Evolutionary conservation across 2,329 filamentous ascomycete genomes (phyloP).

Genomic region (Dactylellina leptospora): DNA sequence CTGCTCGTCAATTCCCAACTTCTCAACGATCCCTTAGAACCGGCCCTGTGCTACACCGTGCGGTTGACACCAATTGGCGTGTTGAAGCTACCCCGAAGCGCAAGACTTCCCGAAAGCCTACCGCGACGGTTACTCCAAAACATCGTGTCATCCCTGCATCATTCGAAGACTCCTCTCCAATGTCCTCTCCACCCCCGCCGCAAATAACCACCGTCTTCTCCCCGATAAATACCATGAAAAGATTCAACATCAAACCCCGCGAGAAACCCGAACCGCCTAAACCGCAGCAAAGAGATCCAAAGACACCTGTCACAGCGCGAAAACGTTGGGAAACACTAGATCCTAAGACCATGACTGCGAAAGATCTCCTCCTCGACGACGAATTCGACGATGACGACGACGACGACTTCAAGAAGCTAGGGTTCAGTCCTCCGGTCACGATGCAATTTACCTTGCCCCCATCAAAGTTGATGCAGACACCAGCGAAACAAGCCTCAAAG

Average conservation of each 20-base stretch:
- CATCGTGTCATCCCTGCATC: slow-evolving; percentile 56
- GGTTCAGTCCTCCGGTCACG: slow-evolving; percentile 90
- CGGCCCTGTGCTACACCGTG: slow-evolving; percentile 81
- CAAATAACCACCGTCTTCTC: slow-evolving; percentile 52
- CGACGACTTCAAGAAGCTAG: slow-evolving; percentile 69
- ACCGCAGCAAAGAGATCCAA: slow-evolving; percentile 56
- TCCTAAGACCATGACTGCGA: slow-evolving; percentile 80
- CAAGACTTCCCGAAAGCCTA: slow-evolving; percentile 59
- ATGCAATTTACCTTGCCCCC: slow-evolving; percentile 85
- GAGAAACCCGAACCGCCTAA: slow-evolving; percentile 22
- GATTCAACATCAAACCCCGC: slow-evolving; percentile 34
- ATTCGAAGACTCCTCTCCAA: slow-evolving; percentile 64
- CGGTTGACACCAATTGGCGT: slow-evolving; percentile 96
- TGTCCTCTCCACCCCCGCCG: slow-evolving; percentile 60
- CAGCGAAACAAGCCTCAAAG: slow-evolving; percentile 82
- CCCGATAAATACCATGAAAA: slow-evolving; percentile 38
- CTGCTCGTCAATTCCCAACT: slow-evolving; percentile 64
- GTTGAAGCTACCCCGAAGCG: slow-evolving; percentile 85
- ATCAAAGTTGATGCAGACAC: slow-evolving; percentile 80
- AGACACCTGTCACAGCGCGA: slow-evolving; percentile 72
- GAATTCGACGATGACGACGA: slow-evolving; percentile 67
- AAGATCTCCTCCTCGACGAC: slow-evolving; percentile 49
- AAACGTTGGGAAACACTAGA: slow-evolving; percentile 66
- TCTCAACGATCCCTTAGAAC: slow-evolving; percentile 64
- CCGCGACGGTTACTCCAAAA: slow-evolving; percentile 59